These are phyloP conservation scores for Dactylis glomerata DNA, from an alignment of 176 grass and related monocot species.

Conservation along the genomic window DNA sequence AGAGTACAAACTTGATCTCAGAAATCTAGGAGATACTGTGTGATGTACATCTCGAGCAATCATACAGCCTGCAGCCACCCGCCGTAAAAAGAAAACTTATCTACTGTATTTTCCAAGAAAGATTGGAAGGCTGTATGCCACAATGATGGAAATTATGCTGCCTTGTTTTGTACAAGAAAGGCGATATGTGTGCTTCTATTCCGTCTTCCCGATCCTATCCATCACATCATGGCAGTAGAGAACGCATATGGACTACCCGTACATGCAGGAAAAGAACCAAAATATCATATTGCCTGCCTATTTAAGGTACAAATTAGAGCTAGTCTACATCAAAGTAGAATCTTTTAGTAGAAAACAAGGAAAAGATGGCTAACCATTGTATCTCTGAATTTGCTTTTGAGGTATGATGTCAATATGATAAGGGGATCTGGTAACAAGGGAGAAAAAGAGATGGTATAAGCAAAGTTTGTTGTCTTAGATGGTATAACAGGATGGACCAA, in stretches of 20 bases:
- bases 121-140: neutral
- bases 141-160: neutral
- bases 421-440: too few relatives aligned
- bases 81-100: neutral
- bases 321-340: neutral
- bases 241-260: constrained; percentile 87
- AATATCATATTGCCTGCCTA: constrained; percentile 98
- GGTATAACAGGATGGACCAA: neutral
- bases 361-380: constrained; percentile 63
- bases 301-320: constrained; percentile 22
- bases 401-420: too few relatives aligned
- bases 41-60: too few relatives aligned
- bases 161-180: neutral
- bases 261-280: constrained; percentile 96
- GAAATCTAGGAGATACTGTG: too few relatives aligned
- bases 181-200: neutral
- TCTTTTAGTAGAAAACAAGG: neutral
- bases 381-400: too few relatives aligned
- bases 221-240: constrained; percentile 98
- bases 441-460: too few relatives aligned
- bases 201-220: constrained; percentile 73
- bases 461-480: too few relatives aligned
- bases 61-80: neutral
- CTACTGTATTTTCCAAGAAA: neutral
- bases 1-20: too few relatives aligned